Base-by-base conservation (phyloP, 2,329 filamentous ascomycete genomes). In the Colletotrichum sp. region DNA sequence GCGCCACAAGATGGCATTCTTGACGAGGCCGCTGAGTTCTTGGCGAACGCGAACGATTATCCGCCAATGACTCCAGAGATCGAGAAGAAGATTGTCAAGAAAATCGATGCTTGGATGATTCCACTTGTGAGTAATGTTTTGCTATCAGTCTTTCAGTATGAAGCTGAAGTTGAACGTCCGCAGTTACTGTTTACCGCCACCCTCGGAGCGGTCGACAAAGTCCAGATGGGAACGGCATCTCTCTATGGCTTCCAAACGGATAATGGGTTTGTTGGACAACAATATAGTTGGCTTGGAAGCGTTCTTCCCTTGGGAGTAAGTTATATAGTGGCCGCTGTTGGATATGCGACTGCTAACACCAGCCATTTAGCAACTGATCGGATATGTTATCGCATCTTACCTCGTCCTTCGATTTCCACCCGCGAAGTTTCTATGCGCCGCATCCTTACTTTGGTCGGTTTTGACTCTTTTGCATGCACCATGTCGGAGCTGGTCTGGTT, bases 191-290 rank as follows among this genome's bases (percentile, higher is more conserved):
- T 72, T 59, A 66, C 76, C 26, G 74, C 77, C 15, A 63, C 60
- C 8, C 24, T 74, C 9, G 60, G 60, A n/a, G 60, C 60, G 8
- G 60, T 83, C 24, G 81, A 83, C 78, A 83, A 84, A 69, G 80
- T 83, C 65, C 80, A 81, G 13, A 80, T 84, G 67, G 77, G 76
- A 12, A 82, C 80, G 44, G 79, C 71, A 21, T 81, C 71, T 24
- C 80, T 80, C 49, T 82, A 80, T 72, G 80, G 79, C 76, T 78
- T 80, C 26, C 73, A 49, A 8, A 39, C 78, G 18, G 79, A 78
- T 60, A 78, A 78, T 49, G 60, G 76, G 10, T 76, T 79, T 10
- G 59, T 63, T 5, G 78, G 79, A n/a, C 57, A 60, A 13, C 26
- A 60, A 13, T 60, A 60, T 3, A 60, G 57, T 60, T 60, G 57